These are phyloP conservation scores for Hygrophila difformis DNA, from an alignment of 257 asterid genomes.

Conservation along the genomic window DNA sequence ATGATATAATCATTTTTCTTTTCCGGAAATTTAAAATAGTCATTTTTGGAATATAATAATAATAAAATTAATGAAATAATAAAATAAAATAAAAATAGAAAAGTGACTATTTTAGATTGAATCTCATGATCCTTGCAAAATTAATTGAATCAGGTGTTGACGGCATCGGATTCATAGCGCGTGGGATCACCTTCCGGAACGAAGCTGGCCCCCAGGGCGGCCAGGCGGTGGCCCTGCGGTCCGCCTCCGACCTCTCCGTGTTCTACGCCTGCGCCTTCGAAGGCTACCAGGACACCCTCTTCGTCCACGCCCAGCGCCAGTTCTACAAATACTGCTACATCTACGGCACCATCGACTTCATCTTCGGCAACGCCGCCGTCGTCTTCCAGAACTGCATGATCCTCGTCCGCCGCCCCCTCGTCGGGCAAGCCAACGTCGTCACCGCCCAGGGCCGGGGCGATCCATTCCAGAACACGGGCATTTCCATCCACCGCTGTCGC, in stretches of 20 bases:
- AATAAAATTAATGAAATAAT: neutral
- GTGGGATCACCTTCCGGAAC: slow-evolving; percentile 84
- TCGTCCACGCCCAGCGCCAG: slow-evolving; percentile 88
- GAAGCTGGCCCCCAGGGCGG: slow-evolving; percentile 67
- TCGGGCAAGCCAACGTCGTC: slow-evolving; percentile 64
- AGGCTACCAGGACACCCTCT: slow-evolving; percentile 87
- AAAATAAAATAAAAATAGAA: no score
- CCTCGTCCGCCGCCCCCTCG: slow-evolving; percentile 58
- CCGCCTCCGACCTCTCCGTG: slow-evolving; percentile 87
- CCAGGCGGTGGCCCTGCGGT: slow-evolving; percentile 89
- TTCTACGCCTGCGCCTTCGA: slow-evolving; percentile 66
- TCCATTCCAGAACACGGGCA: slow-evolving; percentile 81
- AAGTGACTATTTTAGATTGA: no score
- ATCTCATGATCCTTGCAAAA: neutral
- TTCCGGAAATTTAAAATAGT: no score
- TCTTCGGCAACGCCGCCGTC: slow-evolving; percentile 85
- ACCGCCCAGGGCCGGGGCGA: slow-evolving; percentile 89
- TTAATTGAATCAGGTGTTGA: slow-evolving; percentile 70
- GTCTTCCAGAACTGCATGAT: slow-evolving; percentile 73
- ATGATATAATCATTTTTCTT: no score
- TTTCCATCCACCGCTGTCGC: slow-evolving; percentile 67
- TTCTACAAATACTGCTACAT: slow-evolving; percentile 74
- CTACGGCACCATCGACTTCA: slow-evolving; percentile 80
- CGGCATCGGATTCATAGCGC: slow-evolving; percentile 79
- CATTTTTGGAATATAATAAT: no score